Conservation (phyloP, 148 eudicot species). For the Silene uniflora region DNA sequence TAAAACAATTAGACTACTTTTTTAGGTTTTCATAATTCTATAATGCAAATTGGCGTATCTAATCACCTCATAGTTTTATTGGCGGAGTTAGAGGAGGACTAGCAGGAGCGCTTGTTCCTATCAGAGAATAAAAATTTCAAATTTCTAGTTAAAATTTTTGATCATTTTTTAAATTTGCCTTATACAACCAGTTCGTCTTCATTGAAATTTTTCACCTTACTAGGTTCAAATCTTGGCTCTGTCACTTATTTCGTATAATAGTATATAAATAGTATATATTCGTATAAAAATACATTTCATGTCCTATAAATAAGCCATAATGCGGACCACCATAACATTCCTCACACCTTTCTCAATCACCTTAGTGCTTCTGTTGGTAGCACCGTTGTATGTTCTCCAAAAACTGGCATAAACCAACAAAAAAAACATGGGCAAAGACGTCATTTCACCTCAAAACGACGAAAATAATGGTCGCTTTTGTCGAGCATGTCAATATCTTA, state of each 20-base stretch:
- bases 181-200: too few species aligned
- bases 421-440: conserved; percentile 1
- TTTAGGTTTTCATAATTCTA: not conserved
- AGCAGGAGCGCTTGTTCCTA: too few species aligned
- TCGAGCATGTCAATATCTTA: conserved; percentile 8
- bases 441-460: conserved; percentile 6
- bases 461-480: conserved; percentile 1
- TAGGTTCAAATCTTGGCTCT: too few species aligned
- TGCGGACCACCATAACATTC: conserved; percentile 12
- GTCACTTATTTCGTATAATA: too few species aligned
- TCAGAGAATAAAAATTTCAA: too few species aligned
- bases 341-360: not conserved
- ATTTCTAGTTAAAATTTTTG: too few species aligned
- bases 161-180: too few species aligned
- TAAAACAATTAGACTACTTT: not conserved
- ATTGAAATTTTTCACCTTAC: too few species aligned
- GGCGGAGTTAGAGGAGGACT: too few species aligned
- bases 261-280: too few species aligned
- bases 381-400: not conserved
- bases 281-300: not conserved
- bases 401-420: conserved; percentile 2
- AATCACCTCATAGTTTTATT: not conserved
- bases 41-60: not conserved
- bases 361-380: conserved; percentile 1
- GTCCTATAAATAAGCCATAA: conserved; percentile 9